A percentile compares a stretch with the other conserved stretches of the same genome.
These are phyloP conservation scores for Elongisporangium senticosum DNA, from an alignment of 352 stramenopile genomes.

Conservation along the genomic window DNA sequence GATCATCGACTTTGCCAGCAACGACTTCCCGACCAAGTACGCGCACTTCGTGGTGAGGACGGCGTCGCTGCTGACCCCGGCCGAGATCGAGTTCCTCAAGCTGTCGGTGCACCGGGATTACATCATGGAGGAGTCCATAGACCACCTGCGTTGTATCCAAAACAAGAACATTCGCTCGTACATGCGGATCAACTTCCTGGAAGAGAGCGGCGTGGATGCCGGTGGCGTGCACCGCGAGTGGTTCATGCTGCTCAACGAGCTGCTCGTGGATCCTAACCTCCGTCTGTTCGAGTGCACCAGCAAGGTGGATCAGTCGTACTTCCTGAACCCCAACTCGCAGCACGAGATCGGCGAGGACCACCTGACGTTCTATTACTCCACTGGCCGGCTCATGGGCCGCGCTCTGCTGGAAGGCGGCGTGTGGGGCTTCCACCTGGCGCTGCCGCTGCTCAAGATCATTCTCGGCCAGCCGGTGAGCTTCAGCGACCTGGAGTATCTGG, in stretches of 20 bases:
- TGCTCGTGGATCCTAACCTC: slow-evolving; percentile 34
- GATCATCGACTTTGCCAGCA: slow-evolving; percentile 24
- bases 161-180: slow-evolving; percentile 55
- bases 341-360: slow-evolving; percentile 53
- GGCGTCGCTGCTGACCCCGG: slow-evolving; percentile 50
- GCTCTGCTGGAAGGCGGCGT: slow-evolving; percentile 85
- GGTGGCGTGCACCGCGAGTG: slow-evolving; percentile 91
- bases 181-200: slow-evolving; percentile 85
- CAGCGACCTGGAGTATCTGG: slow-evolving; percentile 85
- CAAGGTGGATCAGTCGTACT: slow-evolving; percentile 51
- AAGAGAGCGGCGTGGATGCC: slow-evolving; percentile 82
- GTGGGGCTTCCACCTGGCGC: slow-evolving; percentile 89
- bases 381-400: slow-evolving; percentile 53
- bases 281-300: slow-evolving; percentile 57
- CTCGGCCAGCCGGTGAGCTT: slow-evolving; percentile 93
- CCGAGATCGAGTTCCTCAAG: slow-evolving; percentile 62
- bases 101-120: slow-evolving; percentile 56
- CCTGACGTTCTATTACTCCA: slow-evolving; percentile 53
- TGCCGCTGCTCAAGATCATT: slow-evolving; percentile 97
- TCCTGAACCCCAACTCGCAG: slow-evolving; percentile 51
- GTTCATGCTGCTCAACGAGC: slow-evolving; percentile 76
- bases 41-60: slow-evolving; percentile 73
- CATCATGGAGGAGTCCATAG: slow-evolving; percentile 66
- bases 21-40: slow-evolving; percentile 70
- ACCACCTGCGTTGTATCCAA: slow-evolving; percentile 57